Evolutionary conservation across 768 basidiomycete genomes (phyloP).

Genomic region (Sporobolomyces phaffii): DNA sequence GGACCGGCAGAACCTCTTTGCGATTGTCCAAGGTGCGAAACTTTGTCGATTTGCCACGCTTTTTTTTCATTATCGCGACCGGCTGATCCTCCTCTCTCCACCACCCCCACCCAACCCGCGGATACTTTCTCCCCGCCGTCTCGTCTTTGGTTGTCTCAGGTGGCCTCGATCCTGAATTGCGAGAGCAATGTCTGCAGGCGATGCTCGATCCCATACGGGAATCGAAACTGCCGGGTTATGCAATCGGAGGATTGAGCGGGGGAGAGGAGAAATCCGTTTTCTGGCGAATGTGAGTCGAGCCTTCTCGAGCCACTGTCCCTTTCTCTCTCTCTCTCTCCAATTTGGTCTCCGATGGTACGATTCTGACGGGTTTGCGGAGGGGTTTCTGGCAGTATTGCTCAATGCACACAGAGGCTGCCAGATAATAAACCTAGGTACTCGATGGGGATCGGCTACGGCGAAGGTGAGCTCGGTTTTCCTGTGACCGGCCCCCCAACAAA

Average conservation of each 20-base stretch:
- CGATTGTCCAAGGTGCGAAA: constrained; percentile 87
- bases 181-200: constrained; percentile 65
- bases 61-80: too few species aligned
- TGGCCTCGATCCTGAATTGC: constrained; percentile 64
- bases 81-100: neutral
- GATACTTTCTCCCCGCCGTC: neutral
- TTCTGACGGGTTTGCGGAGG: neutral
- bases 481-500: too few species aligned
- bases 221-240: constrained; percentile 76
- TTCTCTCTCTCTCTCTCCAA: too few species aligned
- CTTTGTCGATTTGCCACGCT: too few species aligned
- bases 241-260: constrained; percentile 82
- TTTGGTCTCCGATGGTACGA: too few species aligned
- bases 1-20: constrained; percentile 73
- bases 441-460: constrained; percentile 89
- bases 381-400: constrained; percentile 61
- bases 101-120: neutral
- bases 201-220: constrained; percentile 63
- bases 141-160: constrained; percentile 1
- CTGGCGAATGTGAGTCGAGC: constrained; percentile 71
- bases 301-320: too few species aligned
- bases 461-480: constrained; percentile 54
- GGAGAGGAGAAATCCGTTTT: constrained; percentile 87
- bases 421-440: constrained; percentile 78
- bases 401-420: constrained; percentile 72